Evolutionary conservation across 2,329 filamentous ascomycete genomes (phyloP), one percentile per base, ranked within the genome.

Genomic region (Teratosphaeria nubilosa): DNA sequence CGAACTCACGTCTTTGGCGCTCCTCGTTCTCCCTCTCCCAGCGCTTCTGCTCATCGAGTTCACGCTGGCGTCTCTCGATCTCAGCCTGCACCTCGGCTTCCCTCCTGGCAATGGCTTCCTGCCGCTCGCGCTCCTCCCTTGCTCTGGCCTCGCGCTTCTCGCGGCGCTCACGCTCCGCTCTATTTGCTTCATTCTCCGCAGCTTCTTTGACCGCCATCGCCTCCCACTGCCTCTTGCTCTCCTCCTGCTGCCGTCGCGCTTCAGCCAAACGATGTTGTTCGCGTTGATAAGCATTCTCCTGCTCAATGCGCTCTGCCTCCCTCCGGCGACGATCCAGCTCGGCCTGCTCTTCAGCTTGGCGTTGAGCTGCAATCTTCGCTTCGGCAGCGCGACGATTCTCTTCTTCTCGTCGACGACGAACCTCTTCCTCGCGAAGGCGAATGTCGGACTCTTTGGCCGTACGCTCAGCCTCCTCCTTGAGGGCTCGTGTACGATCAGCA

Each of bases 401-500:
- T 14, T 66, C 66, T 55, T 68, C 66, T 37, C 66, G 62, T 11
- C 60, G 56, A 7, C 62, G 59, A 5, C 63, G 60, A 5, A 68
- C 62, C 16, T 65, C 65, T 56, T 69, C 61, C 55, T 66, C 68
- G 16, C 64, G 60, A 20, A 62, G 60, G 30, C 57, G 51, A 16
- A 59, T 56, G 60, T 62, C 64, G 53, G 64, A 58, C 57, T 67
- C 61, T 52, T 57, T 53, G 7, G 64, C 61, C 20, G 59, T 60
- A n/a, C 70, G 64, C 31, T 65, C 64, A 10, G 70, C 69, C 55
- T 71, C 70, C 56, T 71, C 68, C 59, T 72, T 70, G 41, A 71
- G 58, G 20, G 69, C 70, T 52, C 69, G 63, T 6, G 67, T 67
- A 11, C 69, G 66, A 58, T 73, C 70, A 14, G 65, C 65, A 16